Conservation (phyloP, 768 basidiomycete species). For the Collybiopsis confluens region DNA sequence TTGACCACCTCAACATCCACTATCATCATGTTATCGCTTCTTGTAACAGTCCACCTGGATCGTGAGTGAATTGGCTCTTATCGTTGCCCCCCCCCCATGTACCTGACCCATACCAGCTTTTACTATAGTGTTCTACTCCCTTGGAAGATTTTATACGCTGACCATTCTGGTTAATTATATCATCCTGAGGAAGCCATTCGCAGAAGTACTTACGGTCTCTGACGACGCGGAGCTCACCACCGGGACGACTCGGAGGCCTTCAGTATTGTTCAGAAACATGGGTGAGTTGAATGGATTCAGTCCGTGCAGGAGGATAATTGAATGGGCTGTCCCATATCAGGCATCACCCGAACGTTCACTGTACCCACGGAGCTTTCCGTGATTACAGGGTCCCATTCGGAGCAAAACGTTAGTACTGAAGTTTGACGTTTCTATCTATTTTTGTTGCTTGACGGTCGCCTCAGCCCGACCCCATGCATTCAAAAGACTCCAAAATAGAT, state of each 20-base stretch:
- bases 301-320: no score
- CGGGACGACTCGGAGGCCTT: not conserved
- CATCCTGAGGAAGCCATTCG: not conserved
- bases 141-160: conserved; percentile 1
- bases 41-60: not conserved
- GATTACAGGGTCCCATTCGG: not conserved
- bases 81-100: no score
- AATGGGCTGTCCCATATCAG: no score
- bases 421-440: not conserved
- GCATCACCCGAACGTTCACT: not conserved
- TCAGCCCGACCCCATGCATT: no score
- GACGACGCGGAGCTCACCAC: no score
- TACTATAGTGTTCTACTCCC: not conserved
- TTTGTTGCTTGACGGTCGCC: not conserved
- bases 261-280: no score
- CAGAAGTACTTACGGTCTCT: not conserved
- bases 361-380: not conserved
- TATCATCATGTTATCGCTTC: not conserved
- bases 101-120: not conserved
- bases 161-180: conserved; percentile 5
- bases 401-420: not conserved
- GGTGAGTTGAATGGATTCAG: no score
- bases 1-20: conserved; percentile 1
- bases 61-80: not conserved
- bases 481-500: no score